Conservation (phyloP, 441 rosid genomes). For the Syzygium malaccense region DNA sequence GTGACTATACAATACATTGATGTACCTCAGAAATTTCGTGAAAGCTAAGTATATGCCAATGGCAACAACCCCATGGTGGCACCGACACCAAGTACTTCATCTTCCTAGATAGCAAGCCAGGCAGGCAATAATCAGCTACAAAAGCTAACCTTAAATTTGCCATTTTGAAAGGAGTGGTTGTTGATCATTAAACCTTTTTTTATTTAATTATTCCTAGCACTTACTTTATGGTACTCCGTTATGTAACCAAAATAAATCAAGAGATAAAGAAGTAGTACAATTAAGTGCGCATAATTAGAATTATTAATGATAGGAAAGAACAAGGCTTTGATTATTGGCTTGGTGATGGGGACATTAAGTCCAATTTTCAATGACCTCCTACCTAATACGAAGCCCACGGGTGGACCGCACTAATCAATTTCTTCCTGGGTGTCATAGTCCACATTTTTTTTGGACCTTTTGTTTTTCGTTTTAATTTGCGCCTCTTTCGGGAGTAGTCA, state of each 20-base stretch:
- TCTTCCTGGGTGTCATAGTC: background rate
- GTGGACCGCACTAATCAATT: background rate
- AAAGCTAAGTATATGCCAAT: no score
- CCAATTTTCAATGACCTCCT: background rate
- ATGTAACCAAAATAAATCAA: background rate
- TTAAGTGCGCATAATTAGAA: background rate
- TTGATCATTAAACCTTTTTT: background rate
- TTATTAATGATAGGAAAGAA: background rate
- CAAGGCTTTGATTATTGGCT: background rate
- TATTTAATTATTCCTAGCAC: background rate
- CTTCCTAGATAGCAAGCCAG: background rate
- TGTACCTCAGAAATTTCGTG: background rate
- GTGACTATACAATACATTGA: background rate
- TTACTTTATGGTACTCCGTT: background rate
- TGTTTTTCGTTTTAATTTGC: background rate
- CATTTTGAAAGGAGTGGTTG: background rate
- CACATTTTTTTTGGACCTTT: background rate
- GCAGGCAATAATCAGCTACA: background rate
- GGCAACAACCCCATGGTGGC: no score
- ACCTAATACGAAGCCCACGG: background rate
- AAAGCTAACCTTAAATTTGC: background rate
- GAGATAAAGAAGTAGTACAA: background rate
- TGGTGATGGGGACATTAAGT: background rate
- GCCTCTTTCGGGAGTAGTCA: background rate
- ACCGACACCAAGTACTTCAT: background rate